Conservation (phyloP, 495 filamentous ascomycete genomes). For the Lophiostoma macrostomum region DNA sequence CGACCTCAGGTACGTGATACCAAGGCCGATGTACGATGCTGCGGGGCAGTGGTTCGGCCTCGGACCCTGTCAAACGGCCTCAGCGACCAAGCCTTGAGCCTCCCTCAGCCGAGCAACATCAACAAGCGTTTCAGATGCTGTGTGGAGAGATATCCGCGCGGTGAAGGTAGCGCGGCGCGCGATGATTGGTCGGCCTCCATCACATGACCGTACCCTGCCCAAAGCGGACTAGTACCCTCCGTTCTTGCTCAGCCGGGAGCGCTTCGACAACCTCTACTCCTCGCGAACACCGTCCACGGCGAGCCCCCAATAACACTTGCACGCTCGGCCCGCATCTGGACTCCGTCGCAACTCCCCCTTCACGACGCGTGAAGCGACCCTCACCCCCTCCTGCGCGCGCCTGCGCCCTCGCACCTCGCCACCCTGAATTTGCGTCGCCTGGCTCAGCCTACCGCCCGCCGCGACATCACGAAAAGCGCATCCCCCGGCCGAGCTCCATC, state of each 20-base stretch:
- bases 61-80: no score
- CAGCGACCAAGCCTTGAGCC: no score
- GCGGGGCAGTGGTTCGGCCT: no score
- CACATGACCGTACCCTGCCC: slow-evolving; percentile 1
- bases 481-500: slow-evolving; percentile 28
- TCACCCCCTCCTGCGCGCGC: slow-evolving; percentile 10
- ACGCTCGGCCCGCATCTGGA: slow-evolving; percentile 26
- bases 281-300: slow-evolving; percentile 9
- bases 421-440: slow-evolving; percentile 20
- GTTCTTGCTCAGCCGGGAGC: no score
- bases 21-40: no score
- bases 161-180: neutral
- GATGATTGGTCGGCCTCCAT: slow-evolving; percentile 1
- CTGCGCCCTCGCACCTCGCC: slow-evolving; percentile 20
- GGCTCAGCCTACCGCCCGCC: slow-evolving; percentile 14
- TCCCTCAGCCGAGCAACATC: neutral
- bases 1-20: no score
- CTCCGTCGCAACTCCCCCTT: slow-evolving; percentile 26
- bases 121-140: slow-evolving; percentile 4
- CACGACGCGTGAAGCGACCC: slow-evolving; percentile 20
- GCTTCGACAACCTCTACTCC: neutral
- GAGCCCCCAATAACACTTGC: slow-evolving; percentile 10
- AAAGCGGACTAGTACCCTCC: neutral
- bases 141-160: neutral
- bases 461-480: slow-evolving; percentile 28